Evolutionary conservation across 306 rosid species (phyloP).

Genomic region (Trifolium fragiferum): DNA sequence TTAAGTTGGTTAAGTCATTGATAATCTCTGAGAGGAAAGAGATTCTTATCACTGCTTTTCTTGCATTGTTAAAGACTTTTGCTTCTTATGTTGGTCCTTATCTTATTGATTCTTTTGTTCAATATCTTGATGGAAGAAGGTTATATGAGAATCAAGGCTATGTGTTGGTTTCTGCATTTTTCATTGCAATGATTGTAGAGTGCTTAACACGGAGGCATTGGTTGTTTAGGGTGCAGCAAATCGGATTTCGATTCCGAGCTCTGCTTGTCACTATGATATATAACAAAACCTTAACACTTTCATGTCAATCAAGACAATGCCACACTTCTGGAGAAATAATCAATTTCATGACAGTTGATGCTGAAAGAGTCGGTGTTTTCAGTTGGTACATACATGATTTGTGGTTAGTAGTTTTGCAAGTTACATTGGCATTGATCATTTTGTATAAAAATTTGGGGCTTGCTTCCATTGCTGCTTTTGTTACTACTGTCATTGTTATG

Average conservation of each 20-base stretch:
- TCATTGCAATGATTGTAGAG: constrained; percentile 53
- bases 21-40: constrained; percentile 50
- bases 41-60: constrained; percentile 46
- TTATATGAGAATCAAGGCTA: constrained; percentile 52
- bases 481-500: constrained; percentile 53
- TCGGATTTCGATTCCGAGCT: constrained; percentile 51
- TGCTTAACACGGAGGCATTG: constrained; percentile 49
- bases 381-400: constrained; percentile 48
- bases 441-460: constrained; percentile 55
- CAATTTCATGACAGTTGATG: constrained; percentile 63
- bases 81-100: constrained; percentile 67
- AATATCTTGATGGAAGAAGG: constrained; percentile 51
- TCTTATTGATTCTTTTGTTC: constrained; percentile 57
- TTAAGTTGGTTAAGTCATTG: constrained; percentile 50
- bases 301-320: constrained; percentile 52
- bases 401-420: constrained; percentile 51
- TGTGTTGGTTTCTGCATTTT: constrained; percentile 49
- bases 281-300: constrained; percentile 49
- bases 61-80: constrained; percentile 33
- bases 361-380: constrained; percentile 53
- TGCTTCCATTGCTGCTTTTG: constrained; percentile 53
- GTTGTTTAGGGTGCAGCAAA: constrained; percentile 51
- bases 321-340: constrained; percentile 60
- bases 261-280: constrained; percentile 48
- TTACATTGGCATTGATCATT: constrained; percentile 49